Conservation (phyloP, 345 rosid species). For the Heritiera littoralis region DNA sequence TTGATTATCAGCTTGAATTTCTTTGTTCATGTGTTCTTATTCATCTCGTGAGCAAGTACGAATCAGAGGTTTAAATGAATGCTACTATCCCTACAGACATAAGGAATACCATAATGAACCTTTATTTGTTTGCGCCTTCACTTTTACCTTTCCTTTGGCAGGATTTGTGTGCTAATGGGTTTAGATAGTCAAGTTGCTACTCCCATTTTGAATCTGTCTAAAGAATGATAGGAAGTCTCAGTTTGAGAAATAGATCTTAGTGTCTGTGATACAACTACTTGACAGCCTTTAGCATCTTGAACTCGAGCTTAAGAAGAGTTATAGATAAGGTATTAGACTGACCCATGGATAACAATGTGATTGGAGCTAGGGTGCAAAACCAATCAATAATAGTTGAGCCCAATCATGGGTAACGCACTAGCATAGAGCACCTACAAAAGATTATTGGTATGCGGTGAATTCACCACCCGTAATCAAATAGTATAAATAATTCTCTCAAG, state of each 20-base stretch:
- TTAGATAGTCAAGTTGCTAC: conserved; percentile 8
- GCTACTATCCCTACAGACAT: neutral
- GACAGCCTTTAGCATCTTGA: neutral
- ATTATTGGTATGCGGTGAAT: neutral
- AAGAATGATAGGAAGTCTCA: neutral
- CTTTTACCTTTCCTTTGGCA: neutral
- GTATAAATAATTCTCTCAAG: neutral
- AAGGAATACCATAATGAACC: neutral
- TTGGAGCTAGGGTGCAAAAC: neutral
- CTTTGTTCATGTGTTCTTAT: neutral
- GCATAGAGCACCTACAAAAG: neutral
- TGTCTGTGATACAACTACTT: neutral
- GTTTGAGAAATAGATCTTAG: neutral
- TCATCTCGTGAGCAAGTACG: neutral
- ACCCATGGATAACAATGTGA: neutral
- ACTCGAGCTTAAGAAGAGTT: neutral
- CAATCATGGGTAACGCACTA: neutral
- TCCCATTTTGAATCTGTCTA: neutral
- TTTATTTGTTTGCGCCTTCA: neutral
- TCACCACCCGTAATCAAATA: neutral
- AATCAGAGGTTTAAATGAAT: neutral
- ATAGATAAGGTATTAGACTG: conserved; percentile 3
- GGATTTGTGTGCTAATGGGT: neutral
- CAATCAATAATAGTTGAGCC: neutral
- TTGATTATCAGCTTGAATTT: conserved; percentile 1